Base-by-base conservation (phyloP, 176 grass and related monocot genomes). In the Oropetium thomaeum region DNA sequence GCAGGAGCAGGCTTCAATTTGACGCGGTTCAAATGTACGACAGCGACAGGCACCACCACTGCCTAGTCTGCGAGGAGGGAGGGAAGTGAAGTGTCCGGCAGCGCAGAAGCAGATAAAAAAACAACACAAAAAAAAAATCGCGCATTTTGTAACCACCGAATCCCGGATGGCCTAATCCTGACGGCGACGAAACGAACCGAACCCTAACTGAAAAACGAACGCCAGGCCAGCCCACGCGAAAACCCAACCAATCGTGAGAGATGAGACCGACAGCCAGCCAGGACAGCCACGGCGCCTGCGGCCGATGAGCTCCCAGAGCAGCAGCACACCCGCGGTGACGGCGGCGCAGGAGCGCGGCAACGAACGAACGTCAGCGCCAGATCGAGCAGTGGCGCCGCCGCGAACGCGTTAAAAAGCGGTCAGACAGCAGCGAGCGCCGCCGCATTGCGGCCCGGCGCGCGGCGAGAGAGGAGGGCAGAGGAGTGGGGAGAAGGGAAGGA, bases 71-170 rank as follows among this genome's bases (percentile, higher is more conserved):
- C 49, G 19, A 48, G 39, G n/a, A 14, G 49, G 20, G 8, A 45
- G 20, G 49, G 20, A 12, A 45, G 67, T 11, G 14, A 41, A 57
- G 69, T 69, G 80, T 74, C 61, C n/a, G 80, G 80, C 28, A 83
- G 26, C 23, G 60, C 86, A 69, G 22, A 34, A 73, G 35, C 68
- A 34, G 62, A 79, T 62, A 74, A 25, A 58, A 83, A 67, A 48
- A 32, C 25, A 40, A 79, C 55, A 74, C 19, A 58, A 83, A 67
- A 48, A 32, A 31, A 40, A 83, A 73, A 33, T 26, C 26, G 52
- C 22, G 8, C 20, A 37, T 28, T 73, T 13, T 8, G 4, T 5
- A 77, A 33, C 41, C 4, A 23, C 25, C 43, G 33, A 40, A 74
- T 40, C 40, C 31, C 57, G 57, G 32, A 23, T 1, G 40, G 63